Evolutionary conservation across 148 eudicot species (phyloP).

Genomic region (Arctostaphylos glauca): DNA sequence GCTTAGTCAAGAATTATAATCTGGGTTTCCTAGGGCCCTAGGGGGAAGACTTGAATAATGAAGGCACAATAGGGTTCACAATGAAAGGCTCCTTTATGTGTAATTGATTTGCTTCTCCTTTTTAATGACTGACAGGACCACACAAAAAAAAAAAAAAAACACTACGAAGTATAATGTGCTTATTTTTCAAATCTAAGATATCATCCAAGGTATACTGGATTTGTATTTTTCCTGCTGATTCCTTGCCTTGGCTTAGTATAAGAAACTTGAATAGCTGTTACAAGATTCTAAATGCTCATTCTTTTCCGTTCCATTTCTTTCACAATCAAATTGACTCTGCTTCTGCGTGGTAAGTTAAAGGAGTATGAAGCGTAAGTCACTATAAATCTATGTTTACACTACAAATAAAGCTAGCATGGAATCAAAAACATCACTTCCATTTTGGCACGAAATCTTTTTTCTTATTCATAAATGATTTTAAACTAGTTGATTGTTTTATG

Average conservation of each 20-base stretch:
- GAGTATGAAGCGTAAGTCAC: background rate
- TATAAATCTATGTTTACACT: background rate
- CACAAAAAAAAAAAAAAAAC: background rate
- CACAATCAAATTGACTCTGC: background rate
- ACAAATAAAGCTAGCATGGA: background rate
- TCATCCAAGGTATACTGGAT: background rate
- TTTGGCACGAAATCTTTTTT: background rate
- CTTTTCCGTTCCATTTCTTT: background rate
- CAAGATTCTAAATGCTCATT: slow-evolving; percentile 23
- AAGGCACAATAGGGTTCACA: background rate
- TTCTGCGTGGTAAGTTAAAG: background rate
- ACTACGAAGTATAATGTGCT: background rate
- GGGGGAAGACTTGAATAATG: background rate
- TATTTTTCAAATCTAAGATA: background rate
- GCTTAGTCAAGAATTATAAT: background rate
- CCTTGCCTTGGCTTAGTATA: background rate
- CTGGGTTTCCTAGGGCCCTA: background rate
- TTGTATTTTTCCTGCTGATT: background rate
- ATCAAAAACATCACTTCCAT: background rate
- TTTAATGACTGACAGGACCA: background rate
- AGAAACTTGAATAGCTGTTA: background rate
- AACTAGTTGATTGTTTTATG: background rate
- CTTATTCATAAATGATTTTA: background rate
- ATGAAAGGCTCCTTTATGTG: background rate
- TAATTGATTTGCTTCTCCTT: background rate